Conservation (phyloP, 192 early-diverging fungal genomes). For the Lobosporangium transversale region DNA sequence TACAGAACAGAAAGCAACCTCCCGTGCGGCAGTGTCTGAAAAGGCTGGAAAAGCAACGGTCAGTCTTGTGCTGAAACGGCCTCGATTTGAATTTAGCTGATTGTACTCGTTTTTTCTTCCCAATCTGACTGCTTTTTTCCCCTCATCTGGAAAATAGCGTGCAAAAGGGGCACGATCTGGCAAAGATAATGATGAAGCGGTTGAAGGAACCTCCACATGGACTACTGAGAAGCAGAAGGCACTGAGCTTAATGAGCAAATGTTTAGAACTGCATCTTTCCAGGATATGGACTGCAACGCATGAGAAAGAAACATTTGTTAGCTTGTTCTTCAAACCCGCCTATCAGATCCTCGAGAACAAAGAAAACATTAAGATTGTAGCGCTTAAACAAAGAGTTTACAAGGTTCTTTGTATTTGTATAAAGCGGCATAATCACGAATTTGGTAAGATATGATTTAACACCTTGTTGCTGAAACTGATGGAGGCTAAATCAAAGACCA, state of each 20-base stretch:
- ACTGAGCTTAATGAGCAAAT: constrained; percentile 60
- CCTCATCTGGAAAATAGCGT: constrained; percentile 15
- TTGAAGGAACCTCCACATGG: constrained; percentile 66
- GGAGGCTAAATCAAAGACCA: not conserved
- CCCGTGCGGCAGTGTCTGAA: constrained; percentile 51
- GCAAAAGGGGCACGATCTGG: constrained; percentile 50
- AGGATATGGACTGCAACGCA: constrained; percentile 77
- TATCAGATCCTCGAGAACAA: constrained; percentile 86
- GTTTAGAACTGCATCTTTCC: constrained; percentile 70
- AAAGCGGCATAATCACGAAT: constrained; percentile 80
- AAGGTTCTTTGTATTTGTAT: constrained; percentile 79
- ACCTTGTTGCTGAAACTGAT: not conserved
- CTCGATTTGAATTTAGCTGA: too few species aligned
- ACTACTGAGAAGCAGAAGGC: constrained; percentile 64
- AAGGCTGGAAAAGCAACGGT: constrained; percentile 34
- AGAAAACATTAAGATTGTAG: constrained; percentile 68
- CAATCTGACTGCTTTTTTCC: not conserved
- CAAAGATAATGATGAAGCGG: constrained; percentile 12
- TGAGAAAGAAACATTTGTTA: constrained; percentile 74
- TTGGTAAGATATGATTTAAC: constrained; percentile 57
- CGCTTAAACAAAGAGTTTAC: constrained; percentile 70
- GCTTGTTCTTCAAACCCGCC: constrained; percentile 79
- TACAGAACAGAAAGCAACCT: constrained; percentile 67
- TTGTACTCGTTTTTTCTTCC: too few species aligned
- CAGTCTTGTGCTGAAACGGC: not conserved